A percentile compares a stretch with the other conserved stretches of the same genome.
phyloP scores from a whole-genome alignment of 192 early-diverging fungal species.

The Phlyctochytrium planicorne region DNA sequence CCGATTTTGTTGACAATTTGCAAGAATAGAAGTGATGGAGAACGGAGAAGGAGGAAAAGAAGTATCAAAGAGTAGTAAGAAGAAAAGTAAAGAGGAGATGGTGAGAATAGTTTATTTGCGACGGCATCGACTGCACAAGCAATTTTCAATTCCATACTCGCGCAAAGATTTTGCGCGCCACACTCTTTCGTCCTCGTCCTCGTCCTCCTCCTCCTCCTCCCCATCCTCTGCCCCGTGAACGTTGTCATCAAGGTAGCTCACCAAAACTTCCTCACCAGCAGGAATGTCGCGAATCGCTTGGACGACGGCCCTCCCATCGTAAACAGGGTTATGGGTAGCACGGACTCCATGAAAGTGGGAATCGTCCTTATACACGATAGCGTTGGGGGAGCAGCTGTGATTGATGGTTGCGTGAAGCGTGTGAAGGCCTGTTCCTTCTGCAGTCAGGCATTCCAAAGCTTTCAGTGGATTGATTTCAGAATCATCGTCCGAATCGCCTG shows the following conservation, averaged over 20 bases:
- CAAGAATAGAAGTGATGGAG: too few relatives aligned
- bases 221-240: slow-evolving; percentile 13
- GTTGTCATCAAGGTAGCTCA: slow-evolving; percentile 29
- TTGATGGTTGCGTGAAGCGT: too few relatives aligned
- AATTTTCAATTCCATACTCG: slow-evolving; percentile 23
- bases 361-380: slow-evolving; percentile 22
- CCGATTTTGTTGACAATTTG: too few relatives aligned
- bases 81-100: too few relatives aligned
- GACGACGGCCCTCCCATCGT: slow-evolving; percentile 22
- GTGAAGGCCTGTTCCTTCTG: too few relatives aligned
- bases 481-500: too few relatives aligned
- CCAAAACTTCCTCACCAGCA: slow-evolving; percentile 28
- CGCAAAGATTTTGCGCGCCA: slow-evolving; percentile 15
- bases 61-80: too few relatives aligned
- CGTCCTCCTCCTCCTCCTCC: slow-evolving; percentile 9
- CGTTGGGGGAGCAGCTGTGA: slow-evolving; percentile 35
- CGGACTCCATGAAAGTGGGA: neutral
- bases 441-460: too few relatives aligned
- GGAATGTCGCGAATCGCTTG: slow-evolving; percentile 19
- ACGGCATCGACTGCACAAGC: too few relatives aligned
- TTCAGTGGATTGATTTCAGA: too few relatives aligned
- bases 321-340: neutral
- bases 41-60: too few relatives aligned
- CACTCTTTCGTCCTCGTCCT: slow-evolving; percentile 5
- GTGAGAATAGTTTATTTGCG: too few relatives aligned